Percentiles rank a stretch among this genome's conserved stretches.
Evolutionary conservation across 257 asterid genomes (phyloP).

Genomic region (Nicotiana paniculata): DNA sequence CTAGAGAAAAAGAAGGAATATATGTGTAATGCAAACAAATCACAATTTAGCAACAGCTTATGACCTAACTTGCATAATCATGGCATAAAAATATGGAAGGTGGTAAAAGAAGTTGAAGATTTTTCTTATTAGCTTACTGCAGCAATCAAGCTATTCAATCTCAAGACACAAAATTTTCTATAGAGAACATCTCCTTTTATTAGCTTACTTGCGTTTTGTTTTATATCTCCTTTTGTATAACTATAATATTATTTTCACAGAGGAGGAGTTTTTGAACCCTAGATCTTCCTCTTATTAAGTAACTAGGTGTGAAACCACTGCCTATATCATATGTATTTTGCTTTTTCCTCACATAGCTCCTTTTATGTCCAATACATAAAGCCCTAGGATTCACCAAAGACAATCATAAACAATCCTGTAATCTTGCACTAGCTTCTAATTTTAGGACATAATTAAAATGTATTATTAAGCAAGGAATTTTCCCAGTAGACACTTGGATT

Average conservation of each 20-base stretch:
- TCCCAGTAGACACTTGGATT: not conserved
- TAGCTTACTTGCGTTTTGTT: not conserved
- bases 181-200: not conserved
- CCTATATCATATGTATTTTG: not conserved
- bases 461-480: not conserved
- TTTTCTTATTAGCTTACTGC: not conserved
- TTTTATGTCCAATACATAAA: not conserved
- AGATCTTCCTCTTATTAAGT: not conserved
- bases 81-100: not conserved
- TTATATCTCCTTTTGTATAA: not conserved
- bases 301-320: not conserved
- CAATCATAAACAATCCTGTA: not conserved
- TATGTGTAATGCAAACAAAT: not conserved
- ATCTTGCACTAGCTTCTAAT: not conserved
- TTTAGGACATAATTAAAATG: not conserved
- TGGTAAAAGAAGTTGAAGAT: no score
- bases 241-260: not conserved
- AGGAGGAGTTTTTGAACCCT: not conserved
- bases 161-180: not conserved
- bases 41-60: not conserved
- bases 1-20: not conserved
- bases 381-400: not conserved
- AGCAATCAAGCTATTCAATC: constrained; percentile 4
- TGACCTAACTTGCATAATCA: not conserved
- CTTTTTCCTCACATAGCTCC: not conserved